Percentiles rank a stretch among this genome's conserved stretches.
Evolutionary conservation across 352 stramenopile species (phyloP).

Genomic region (Peronospora belbahrii): DNA sequence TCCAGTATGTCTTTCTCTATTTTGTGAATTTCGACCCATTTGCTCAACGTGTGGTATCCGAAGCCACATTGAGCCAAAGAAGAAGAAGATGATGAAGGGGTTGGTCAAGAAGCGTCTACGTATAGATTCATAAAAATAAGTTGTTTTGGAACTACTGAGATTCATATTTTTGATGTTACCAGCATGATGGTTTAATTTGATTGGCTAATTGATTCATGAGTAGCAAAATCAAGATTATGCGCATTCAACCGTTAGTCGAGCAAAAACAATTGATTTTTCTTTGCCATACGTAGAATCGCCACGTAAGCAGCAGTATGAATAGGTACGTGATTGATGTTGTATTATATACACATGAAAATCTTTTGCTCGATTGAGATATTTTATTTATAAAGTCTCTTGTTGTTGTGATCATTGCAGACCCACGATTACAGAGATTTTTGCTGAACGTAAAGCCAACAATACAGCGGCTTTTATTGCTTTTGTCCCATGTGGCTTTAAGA

Average conservation of each 20-base stretch:
- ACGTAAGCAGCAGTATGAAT: constrained; percentile 24
- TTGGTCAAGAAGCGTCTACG: constrained; percentile 41
- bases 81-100: constrained; percentile 50
- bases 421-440: constrained; percentile 60
- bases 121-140: constrained; percentile 11
- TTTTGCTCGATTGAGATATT: too few species aligned
- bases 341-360: too few species aligned
- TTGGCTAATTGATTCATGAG: constrained; percentile 6
- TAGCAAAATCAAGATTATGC: constrained; percentile 27
- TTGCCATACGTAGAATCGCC: too few species aligned
- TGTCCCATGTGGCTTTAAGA: constrained; percentile 93
- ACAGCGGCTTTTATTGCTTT: constrained; percentile 95
- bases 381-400: too few species aligned
- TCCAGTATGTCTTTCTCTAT: constrained; percentile 82
- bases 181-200: constrained; percentile 24
- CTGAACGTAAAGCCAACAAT: constrained; percentile 54
- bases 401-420: constrained; percentile 25
- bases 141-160: too few species aligned
- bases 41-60: constrained; percentile 84
- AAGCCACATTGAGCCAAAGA: constrained; percentile 63
- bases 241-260: background rate
- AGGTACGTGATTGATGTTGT: too few species aligned
- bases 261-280: too few species aligned
- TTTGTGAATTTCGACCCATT: constrained; percentile 82
- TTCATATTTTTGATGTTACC: background rate